Evolutionary conservation across 73 alveolate genomes (phyloP), one percentile per base, ranked within the genome.

Genomic region (Stentor coeruleus): DNA sequence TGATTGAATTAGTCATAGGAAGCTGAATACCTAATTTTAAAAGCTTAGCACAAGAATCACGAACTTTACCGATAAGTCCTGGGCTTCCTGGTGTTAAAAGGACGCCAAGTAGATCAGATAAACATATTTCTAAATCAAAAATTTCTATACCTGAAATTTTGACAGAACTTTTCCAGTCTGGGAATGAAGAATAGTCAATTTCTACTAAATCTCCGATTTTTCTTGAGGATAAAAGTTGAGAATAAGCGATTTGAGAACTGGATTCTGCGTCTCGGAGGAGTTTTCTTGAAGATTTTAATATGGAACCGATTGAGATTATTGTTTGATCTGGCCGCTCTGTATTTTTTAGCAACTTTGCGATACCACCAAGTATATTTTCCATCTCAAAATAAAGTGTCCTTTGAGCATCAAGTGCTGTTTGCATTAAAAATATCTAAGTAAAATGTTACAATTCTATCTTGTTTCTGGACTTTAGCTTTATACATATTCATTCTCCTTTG

Each of bases 341-440:
- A 2, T 66, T 66, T 2, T 66, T 31, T 11, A 31, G 37, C 2
- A 66, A 33, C 33, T 66, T 20, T 1, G n/a, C 15, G n/a, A 66
- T 31, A 66, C 79, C 37, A 40, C 40, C 79, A 11, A 66, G n/a
- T 20, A 20, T 20, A 66, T 66, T 66, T 20, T 66, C 79, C n/a
- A 31, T 66, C 41, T 66, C 42, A 66, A 66, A 66, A 33, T 66
- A 66, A 66, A 66, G 40, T 26, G 40, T 26, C 2, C 37, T 20
- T 1, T 66, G 79, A 1, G 79, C 79, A 20, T 66, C 79, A 66
- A 66, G 79, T 20, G 79, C 79, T 20, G n/a, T 66, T 40, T 66
- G 79, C 37, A 66, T 20, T 1, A 20, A 31, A 33, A 28, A 20
- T 26, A 66, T 66, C 79, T 66, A 33, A 26, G 14, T 66, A 26